phyloP scores from a whole-genome alignment of 2,329 filamentous ascomycete species.

The Beauveria sp. region DNA sequence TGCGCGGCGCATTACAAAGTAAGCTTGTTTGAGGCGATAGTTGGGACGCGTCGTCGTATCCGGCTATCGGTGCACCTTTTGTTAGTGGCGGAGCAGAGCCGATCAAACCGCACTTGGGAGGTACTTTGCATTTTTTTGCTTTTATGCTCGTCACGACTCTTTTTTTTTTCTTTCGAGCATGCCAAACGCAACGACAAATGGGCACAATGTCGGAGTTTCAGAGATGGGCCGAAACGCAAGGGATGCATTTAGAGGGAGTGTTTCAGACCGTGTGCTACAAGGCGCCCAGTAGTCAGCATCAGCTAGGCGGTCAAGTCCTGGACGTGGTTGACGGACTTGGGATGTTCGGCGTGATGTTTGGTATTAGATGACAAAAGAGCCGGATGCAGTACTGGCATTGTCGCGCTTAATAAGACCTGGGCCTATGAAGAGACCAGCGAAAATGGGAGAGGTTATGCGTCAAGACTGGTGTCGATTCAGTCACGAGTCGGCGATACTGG shows the following conservation, averaged over 20 bases:
- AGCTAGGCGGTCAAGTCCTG: background rate
- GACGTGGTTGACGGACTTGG: background rate
- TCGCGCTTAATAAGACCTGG: too few relatives aligned
- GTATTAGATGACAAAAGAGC: too few relatives aligned
- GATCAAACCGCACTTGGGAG: too few relatives aligned
- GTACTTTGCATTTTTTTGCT: background rate
- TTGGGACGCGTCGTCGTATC: background rate
- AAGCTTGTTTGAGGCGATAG: background rate
- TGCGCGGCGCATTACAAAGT: background rate
- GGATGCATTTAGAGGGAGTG: background rate
- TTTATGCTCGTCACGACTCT: background rate
- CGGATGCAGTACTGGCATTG: too few relatives aligned
- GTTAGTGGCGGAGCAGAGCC: background rate
- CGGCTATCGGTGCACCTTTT: too few relatives aligned
- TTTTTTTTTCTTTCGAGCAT: background rate
- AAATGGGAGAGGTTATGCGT: too few relatives aligned
- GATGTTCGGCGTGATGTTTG: too few relatives aligned
- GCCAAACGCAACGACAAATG: background rate
- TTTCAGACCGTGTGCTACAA: background rate
- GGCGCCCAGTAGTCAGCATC: background rate
- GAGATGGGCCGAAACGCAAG: constrained; percentile 9
- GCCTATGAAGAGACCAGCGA: too few relatives aligned
- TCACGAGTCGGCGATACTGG: too few relatives aligned
- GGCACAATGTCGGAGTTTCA: background rate
- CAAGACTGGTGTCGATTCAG: too few relatives aligned